Evolutionary conservation across 2,329 filamentous ascomycete genomes (phyloP).

Genomic region (Penicillium digitatum): DNA sequence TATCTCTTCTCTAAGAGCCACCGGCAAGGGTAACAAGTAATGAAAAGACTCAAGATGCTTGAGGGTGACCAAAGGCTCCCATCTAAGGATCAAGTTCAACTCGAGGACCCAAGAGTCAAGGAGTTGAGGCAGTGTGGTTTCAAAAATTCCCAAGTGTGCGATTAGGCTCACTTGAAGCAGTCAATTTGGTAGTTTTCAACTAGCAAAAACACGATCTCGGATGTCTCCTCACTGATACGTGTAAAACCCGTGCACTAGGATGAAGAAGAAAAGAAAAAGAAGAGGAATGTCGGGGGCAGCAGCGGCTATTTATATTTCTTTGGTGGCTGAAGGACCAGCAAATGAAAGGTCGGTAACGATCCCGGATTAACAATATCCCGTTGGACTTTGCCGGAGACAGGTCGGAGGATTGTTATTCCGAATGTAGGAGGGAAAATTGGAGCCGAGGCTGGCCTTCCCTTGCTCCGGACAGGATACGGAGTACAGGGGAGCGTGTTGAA

Average conservation of each 20-base stretch:
- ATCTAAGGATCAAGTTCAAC: slow-evolving; percentile 7
- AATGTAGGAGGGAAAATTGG: no score
- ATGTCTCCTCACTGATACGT: slow-evolving; percentile 82
- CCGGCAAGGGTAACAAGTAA: slow-evolving; percentile 33
- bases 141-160: slow-evolving; percentile 78
- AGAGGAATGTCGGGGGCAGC: slow-evolving; percentile 14
- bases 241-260: slow-evolving; percentile 64
- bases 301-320: slow-evolving; percentile 24
- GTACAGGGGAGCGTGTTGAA: no score
- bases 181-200: slow-evolving; percentile 81
- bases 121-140: slow-evolving; percentile 38
- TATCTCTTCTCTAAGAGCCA: slow-evolving; percentile 29
- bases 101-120: slow-evolving; percentile 17
- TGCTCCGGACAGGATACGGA: no score
- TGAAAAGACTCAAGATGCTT: slow-evolving; percentile 36
- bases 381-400: no score
- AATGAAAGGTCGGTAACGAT: background rate
- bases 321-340: background rate
- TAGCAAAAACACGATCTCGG: slow-evolving; percentile 86
- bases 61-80: slow-evolving; percentile 8
- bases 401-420: no score
- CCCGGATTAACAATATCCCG: background rate
- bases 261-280: slow-evolving; percentile 38
- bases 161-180: slow-evolving; percentile 65
- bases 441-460: no score